Evolutionary conservation across 2,329 filamentous ascomycete genomes (phyloP), one percentile per base, ranked within the genome.

Genomic region (Trichoderma atroviride): DNA sequence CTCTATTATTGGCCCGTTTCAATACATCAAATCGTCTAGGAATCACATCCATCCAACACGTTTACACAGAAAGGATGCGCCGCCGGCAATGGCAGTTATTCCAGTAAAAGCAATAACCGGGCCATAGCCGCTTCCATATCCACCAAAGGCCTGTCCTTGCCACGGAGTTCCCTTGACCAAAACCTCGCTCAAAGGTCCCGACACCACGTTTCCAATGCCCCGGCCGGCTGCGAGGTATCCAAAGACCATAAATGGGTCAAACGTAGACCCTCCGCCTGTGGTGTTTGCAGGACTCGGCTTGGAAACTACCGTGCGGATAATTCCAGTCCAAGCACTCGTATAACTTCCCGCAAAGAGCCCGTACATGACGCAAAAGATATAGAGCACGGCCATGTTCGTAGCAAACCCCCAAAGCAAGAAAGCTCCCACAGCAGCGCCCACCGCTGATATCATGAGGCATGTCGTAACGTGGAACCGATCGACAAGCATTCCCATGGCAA

Each of bases 281-380:
- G 22, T 66, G 9, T 19, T 58, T 37, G 40, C 13, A 50, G 62
- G 63, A 70, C 69, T 37, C 52, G 35, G 59, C 31, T 37, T 67
- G 19, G 68, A 67, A 6, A 76, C 72, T 4, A 84, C 73, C 43
- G 82, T 79, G 56, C 72, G 77, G 80, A 83, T 83, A 69, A 86
- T 79, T 0, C 85, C 85, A 1, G 83, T 82, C 87, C 88, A 91
- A 0, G 86, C 85, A 40, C 37, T 40, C 2, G 85, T 84, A 24
- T 87, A 91, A 0, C 85, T 85, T 6, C 87, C 86, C 0, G 88
- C 87, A 67, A 89, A 90, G 72, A 89, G 82, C 0, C 88, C 89
- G 74, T 87, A 91, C 11, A 83, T 80, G 27, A 88, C 76, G 22
- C 87, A 85, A 76, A 89, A 91, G 16, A 86, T 72, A 24, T 86